Conservation (phyloP, 1,139 yeast genomes). For the Nadsonia commutata region DNA sequence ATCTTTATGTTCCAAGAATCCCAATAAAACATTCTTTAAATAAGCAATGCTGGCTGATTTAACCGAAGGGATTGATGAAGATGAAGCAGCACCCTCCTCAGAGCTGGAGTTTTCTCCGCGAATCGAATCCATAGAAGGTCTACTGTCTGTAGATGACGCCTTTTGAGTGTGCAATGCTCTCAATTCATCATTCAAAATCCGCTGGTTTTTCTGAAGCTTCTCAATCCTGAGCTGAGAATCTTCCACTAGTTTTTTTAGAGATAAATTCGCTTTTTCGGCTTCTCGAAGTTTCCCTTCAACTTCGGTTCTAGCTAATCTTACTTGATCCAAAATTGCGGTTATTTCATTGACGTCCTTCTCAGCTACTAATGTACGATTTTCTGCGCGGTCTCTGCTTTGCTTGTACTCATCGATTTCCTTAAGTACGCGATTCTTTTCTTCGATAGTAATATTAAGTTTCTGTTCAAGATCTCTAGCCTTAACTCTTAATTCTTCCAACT, state of each 20-base stretch:
- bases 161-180: constrained; percentile 16
- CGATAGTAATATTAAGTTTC: constrained; percentile 17
- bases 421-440: constrained; percentile 16
- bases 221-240: constrained; percentile 23
- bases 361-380: constrained; percentile 15
- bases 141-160: constrained; percentile 6
- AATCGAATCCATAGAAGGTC: constrained; percentile 5
- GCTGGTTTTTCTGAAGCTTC: constrained; percentile 39
- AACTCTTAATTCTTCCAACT: constrained; percentile 24
- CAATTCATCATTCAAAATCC: constrained; percentile 50
- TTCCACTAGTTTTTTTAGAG: constrained; percentile 21
- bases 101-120: constrained; percentile 2
- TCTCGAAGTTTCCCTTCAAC: constrained; percentile 20
- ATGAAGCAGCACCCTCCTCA: background rate
- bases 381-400: constrained; percentile 15
- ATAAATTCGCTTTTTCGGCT: constrained; percentile 17
- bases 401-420: constrained; percentile 14
- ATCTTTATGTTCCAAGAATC: constrained; percentile 84
- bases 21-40: constrained; percentile 72
- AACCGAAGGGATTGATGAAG: background rate
- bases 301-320: constrained; percentile 15
- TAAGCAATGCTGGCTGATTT: constrained; percentile 45
- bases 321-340: constrained; percentile 11
- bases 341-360: constrained; percentile 18
- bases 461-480: constrained; percentile 19